Conservation (phyloP, 331 rosid species). For the Quercus tomentella region DNA sequence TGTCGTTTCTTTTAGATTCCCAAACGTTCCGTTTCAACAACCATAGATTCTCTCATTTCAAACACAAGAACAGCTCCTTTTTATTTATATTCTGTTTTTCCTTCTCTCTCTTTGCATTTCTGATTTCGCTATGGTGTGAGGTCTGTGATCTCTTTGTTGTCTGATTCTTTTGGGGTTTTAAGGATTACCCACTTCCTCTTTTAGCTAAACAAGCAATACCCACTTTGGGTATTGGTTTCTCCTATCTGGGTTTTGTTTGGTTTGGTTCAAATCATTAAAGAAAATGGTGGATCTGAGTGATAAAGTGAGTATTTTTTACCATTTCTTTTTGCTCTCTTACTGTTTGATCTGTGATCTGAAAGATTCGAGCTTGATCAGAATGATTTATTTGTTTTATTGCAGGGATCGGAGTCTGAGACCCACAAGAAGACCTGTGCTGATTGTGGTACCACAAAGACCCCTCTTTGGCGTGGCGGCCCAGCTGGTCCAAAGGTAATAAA, state of each 20-base stretch:
- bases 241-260: slow-evolving; percentile 13
- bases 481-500: slow-evolving; percentile 73
- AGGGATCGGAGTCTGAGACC: slow-evolving; percentile 65
- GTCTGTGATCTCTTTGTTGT: slow-evolving; percentile 12
- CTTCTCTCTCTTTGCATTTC: background rate
- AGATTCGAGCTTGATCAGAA: slow-evolving; percentile 4
- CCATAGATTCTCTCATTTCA: background rate
- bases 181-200: background rate
- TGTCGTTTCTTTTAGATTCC: slow-evolving; percentile 14
- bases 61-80: background rate
- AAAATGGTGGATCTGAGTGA: slow-evolving; percentile 58
- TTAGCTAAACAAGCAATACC: background rate
- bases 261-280: slow-evolving; percentile 30
- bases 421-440: slow-evolving; percentile 78
- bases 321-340: background rate
- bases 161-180: background rate
- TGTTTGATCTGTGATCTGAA: background rate
- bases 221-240: background rate
- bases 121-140: background rate
- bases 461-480: slow-evolving; percentile 90
- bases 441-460: slow-evolving; percentile 83
- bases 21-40: background rate
- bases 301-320: slow-evolving; percentile 41
- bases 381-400: slow-evolving; percentile 23
- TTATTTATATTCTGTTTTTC: background rate